These are phyloP conservation scores for Solanum tarapatanum DNA, from an alignment of 257 asterid species.

Conservation along the genomic window DNA sequence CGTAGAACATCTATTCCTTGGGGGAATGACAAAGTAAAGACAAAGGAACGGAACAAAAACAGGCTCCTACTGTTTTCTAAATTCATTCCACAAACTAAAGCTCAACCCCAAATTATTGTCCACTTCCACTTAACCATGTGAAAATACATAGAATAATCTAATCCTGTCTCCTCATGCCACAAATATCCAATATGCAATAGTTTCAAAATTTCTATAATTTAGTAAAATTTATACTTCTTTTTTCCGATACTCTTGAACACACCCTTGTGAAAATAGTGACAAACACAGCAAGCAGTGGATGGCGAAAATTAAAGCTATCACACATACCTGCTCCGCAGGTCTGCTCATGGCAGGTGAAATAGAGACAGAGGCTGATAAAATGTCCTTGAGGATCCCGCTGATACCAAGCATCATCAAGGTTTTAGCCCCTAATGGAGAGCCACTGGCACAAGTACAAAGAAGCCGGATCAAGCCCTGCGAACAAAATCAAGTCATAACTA, in stretches of 20 bases:
- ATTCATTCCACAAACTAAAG: background rate
- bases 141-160: background rate
- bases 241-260: background rate
- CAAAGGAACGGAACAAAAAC: background rate
- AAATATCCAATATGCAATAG: background rate
- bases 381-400: conserved; percentile 88
- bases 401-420: conserved; percentile 79
- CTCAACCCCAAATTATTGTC: background rate
- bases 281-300: background rate
- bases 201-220: background rate
- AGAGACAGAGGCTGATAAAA: conserved; percentile 63
- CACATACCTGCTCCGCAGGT: conserved; percentile 88
- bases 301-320: background rate
- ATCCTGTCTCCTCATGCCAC: background rate
- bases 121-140: background rate
- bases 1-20: background rate
- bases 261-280: background rate
- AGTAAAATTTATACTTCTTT: background rate
- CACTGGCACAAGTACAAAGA: conserved; percentile 85
- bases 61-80: background rate
- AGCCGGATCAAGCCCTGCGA: conserved; percentile 90
- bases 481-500: conserved; percentile 12
- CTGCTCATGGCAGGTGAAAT: conserved; percentile 86
- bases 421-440: conserved; percentile 83
- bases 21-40: background rate